These are phyloP conservation scores for Zasmidium angulare DNA, from an alignment of 2,329 filamentous ascomycete species.

Conservation along the genomic window DNA sequence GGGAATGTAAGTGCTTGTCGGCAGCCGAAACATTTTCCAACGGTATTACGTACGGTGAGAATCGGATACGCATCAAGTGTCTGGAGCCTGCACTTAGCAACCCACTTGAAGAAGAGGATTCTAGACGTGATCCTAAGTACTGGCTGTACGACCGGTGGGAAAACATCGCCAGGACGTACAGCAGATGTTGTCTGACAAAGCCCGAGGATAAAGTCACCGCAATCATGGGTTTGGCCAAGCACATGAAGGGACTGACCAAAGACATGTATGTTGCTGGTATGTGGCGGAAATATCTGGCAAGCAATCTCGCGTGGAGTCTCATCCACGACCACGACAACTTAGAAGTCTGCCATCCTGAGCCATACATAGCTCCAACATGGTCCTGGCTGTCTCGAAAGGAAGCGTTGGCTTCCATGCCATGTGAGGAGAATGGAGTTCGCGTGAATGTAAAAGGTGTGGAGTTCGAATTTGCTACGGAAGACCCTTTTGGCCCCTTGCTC, in stretches of 20 bases:
- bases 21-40: background rate
- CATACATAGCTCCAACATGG: constrained; percentile 1
- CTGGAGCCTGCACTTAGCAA: background rate
- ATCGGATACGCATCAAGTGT: background rate
- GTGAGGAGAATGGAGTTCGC: background rate
- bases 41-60: background rate
- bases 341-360: background rate
- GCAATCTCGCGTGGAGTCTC: background rate
- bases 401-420: background rate
- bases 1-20: constrained; percentile 1
- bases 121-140: background rate
- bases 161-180: background rate
- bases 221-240: background rate
- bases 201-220: background rate
- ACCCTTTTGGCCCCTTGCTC: background rate
- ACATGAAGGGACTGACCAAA: background rate
- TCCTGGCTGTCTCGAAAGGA: constrained; percentile 4
- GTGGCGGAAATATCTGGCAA: constrained; percentile 1
- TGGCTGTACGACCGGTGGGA: background rate
- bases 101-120: background rate
- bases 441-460: background rate
- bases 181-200: background rate
- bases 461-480: background rate
- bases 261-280: constrained; percentile 9
- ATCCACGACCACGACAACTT: background rate